Evolutionary conservation across 164 flowering plant species (phyloP), one percentile per base, ranked within the genome.

Genomic region (Litsea cubeba): DNA sequence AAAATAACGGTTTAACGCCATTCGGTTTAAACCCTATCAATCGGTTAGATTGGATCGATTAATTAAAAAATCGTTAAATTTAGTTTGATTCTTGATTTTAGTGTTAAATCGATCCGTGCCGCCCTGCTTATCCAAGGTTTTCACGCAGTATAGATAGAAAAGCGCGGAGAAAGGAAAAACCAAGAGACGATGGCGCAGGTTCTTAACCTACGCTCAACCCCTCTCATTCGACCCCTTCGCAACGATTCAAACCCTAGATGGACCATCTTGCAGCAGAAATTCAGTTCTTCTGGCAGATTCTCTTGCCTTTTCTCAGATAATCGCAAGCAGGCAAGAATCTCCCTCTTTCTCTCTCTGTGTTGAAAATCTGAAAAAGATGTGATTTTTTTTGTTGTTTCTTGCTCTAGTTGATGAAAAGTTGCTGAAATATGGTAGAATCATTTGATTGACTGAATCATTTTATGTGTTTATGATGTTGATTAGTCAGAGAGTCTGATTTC

Each of bases 261-360:
- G 67, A 8, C 28, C 6, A 28, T 11, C 18, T 35, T 14, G 20
- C 35, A 65, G 11, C 69, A 18, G 5, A 14, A 30, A 28, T 15
- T 30, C n/a, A 5, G 20, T 17, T 25, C 46, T 8, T 17, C 40
- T 12, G 20, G 69, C 69, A 66, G 69, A 66, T 66, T 66, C 46
- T 30, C 46, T 35, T 66, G 69, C 46, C 46, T 66, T 66, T 66
- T 66, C 69, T 18, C 69, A 4, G 69, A 66, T 20, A 66, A 66
- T 30, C 40, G 46, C 50, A 28, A 35, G 46, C 40, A 66, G 69
- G 66, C 66, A 63, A 63, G 66, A 20, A 22, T 23, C 28, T 25
- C 14, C 25, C 28, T 63, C 66, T 63, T 17, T 63, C 66, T 23
- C 14, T 63, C 32, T 63, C 28, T 25, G 30, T 63, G 26, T 63